A percentile compares a stretch with the other conserved stretches of the same genome.
Evolutionary conservation across 305 asterid species (phyloP).

Genomic region (Stenogyne calaminthoides): DNA sequence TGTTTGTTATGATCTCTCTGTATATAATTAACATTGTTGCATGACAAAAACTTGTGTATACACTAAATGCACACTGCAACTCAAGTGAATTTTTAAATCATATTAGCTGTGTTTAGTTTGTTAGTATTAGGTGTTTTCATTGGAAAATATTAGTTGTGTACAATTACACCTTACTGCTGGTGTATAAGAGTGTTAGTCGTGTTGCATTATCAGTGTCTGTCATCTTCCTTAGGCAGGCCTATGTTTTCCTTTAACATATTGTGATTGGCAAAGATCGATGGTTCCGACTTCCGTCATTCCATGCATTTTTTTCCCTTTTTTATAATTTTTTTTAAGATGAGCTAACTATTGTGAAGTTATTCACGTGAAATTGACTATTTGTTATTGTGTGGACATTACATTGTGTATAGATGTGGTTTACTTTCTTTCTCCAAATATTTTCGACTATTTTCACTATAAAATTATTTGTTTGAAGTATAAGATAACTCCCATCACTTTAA

Average conservation of each 20-base stretch:
- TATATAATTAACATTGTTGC: background rate
- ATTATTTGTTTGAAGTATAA: background rate
- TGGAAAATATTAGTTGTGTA: no score
- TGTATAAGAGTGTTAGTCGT: no score
- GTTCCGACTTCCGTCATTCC: background rate
- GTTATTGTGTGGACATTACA: background rate
- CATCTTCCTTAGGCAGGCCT: background rate
- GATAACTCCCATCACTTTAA: background rate
- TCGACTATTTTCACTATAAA: conserved; percentile 1
- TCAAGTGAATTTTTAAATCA: no score
- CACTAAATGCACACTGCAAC: no score
- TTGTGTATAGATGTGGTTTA: background rate
- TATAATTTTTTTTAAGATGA: background rate
- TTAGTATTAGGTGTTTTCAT: no score
- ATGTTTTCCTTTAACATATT: background rate
- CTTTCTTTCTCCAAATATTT: conserved; percentile 4
- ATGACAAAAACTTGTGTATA: background rate
- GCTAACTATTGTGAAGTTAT: background rate
- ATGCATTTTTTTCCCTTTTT: background rate
- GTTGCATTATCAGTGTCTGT: no score
- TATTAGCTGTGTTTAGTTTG: no score
- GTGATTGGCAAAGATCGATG: background rate
- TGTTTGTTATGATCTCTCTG: background rate
- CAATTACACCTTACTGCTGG: no score
- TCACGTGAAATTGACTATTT: background rate